Percentiles rank a stretch among this genome's conserved stretches.
These are phyloP conservation scores for Trypanosoma platydactyli DNA, from an alignment of 208 protist species.

Conservation along the genomic window DNA sequence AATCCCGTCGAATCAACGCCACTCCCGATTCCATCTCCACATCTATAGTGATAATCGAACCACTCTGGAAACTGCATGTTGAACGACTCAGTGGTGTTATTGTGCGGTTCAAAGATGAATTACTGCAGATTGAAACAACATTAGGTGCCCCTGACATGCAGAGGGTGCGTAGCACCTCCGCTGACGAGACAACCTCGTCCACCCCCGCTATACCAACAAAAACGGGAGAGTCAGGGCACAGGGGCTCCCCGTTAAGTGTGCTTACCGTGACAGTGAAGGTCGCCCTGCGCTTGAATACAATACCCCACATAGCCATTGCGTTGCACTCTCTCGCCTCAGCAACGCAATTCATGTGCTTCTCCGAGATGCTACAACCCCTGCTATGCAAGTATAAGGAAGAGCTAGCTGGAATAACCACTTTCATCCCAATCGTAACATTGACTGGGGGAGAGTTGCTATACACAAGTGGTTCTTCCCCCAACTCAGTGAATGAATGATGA, in stretches of 20 bases:
- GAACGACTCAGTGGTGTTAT: conserved; percentile 52
- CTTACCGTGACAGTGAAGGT: conserved; percentile 73
- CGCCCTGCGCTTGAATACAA: conserved; percentile 44
- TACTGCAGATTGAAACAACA: conserved; percentile 59
- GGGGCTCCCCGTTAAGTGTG: conserved; percentile 58
- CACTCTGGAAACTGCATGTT: conserved; percentile 72
- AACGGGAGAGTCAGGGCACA: conserved; percentile 54
- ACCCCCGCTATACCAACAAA: conserved; percentile 75
- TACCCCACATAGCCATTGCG: conserved; percentile 81
- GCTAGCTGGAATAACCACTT: conserved; percentile 66
- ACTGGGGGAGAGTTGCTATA: conserved; percentile 58
- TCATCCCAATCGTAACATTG: conserved; percentile 53
- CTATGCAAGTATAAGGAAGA: conserved; percentile 78
- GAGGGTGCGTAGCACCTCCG: conserved; percentile 61
- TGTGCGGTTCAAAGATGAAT: conserved; percentile 63
- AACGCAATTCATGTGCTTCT: conserved; percentile 76
- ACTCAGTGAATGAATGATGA: conserved; percentile 86
- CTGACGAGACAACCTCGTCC: conserved; percentile 64
- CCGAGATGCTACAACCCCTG: conserved; percentile 63
- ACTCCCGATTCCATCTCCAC: conserved; percentile 46
- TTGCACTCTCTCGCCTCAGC: conserved; percentile 66
- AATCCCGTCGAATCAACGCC: conserved; percentile 70
- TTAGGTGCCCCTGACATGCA: conserved; percentile 31
- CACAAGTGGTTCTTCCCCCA: conserved; percentile 52
- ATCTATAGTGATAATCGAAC: conserved; percentile 71